These are phyloP conservation scores for Melanogaster broomeanus DNA, from an alignment of 768 basidiomycete genomes.

Conservation along the genomic window DNA sequence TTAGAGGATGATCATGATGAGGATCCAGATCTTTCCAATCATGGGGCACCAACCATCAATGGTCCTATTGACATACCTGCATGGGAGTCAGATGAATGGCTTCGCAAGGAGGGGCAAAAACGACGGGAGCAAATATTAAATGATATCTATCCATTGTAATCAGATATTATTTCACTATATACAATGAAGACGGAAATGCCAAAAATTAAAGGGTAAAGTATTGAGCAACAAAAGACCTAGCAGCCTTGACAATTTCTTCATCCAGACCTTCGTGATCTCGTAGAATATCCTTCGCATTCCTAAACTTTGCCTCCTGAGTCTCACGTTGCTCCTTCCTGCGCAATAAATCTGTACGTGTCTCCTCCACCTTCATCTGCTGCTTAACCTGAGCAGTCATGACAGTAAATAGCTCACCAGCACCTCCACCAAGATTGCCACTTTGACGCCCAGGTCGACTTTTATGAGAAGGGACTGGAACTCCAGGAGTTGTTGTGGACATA, in stretches of 20 bases:
- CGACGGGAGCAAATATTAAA: conserved; percentile 2
- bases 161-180: background rate
- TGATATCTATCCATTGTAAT: conserved; percentile 8
- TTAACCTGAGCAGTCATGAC: background rate
- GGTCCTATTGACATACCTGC: background rate
- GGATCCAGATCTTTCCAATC: background rate
- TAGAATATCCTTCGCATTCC: background rate
- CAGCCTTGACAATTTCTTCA: background rate
- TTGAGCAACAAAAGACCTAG: background rate
- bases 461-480: background rate
- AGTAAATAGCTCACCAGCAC: background rate
- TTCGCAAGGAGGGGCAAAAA: conserved; percentile 1
- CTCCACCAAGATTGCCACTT: background rate
- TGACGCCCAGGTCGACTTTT: background rate
- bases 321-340: background rate
- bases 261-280: background rate
- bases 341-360: background rate
- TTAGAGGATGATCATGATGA: background rate
- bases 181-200: too few species aligned
- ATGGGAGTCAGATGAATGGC: conserved; percentile 11
- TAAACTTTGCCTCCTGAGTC: background rate
- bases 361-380: background rate
- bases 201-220: background rate
- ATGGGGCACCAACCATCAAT: background rate
- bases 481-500: background rate